These are phyloP conservation scores for Anisogramma anomala DNA, from an alignment of 2,329 filamentous ascomycete species.

Conservation along the genomic window DNA sequence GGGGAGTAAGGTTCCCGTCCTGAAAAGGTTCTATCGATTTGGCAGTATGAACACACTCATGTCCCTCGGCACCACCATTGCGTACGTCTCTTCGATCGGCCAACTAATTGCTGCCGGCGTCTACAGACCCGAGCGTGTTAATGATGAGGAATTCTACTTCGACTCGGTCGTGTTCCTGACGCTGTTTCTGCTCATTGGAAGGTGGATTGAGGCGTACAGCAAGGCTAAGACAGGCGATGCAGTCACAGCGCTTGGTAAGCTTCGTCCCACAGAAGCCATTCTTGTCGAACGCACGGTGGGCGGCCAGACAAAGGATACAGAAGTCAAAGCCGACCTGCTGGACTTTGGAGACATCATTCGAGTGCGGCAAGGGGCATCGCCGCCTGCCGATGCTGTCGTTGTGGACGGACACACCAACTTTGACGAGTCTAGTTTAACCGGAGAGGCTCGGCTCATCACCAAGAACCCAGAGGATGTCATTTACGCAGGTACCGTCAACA, in stretches of 20 bases:
- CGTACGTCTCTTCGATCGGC: slow-evolving; percentile 71
- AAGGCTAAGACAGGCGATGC: slow-evolving; percentile 85
- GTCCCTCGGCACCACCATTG: slow-evolving; percentile 76
- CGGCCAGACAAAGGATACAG: slow-evolving; percentile 26
- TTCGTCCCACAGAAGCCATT: slow-evolving; percentile 66
- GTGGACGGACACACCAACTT: slow-evolving; percentile 55
- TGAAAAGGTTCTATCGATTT: slow-evolving; percentile 77
- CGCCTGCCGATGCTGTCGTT: slow-evolving; percentile 69
- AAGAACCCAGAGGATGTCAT: slow-evolving; percentile 54
- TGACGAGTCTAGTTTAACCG: slow-evolving; percentile 83
- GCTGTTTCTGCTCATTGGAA: slow-evolving; percentile 65
- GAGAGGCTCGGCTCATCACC: slow-evolving; percentile 57
- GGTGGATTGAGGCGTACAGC: slow-evolving; percentile 79
- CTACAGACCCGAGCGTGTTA: slow-evolving; percentile 25
- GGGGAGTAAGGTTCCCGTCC: slow-evolving; percentile 58
- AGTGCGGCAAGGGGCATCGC: slow-evolving; percentile 68
- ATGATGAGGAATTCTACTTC: slow-evolving; percentile 60
- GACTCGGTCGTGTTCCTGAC: slow-evolving; percentile 90
- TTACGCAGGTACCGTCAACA: slow-evolving; percentile 66
- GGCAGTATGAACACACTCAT: slow-evolving; percentile 96
- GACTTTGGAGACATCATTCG: slow-evolving; percentile 65
- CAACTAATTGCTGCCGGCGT: slow-evolving; percentile 57
- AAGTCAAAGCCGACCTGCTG: slow-evolving; percentile 53
- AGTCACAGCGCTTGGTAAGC: slow-evolving; percentile 63
- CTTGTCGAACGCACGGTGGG: slow-evolving; percentile 43